Base-by-base conservation (phyloP, 192 early-diverging fungal genomes). In the Blastocladiella britannica region DNA sequence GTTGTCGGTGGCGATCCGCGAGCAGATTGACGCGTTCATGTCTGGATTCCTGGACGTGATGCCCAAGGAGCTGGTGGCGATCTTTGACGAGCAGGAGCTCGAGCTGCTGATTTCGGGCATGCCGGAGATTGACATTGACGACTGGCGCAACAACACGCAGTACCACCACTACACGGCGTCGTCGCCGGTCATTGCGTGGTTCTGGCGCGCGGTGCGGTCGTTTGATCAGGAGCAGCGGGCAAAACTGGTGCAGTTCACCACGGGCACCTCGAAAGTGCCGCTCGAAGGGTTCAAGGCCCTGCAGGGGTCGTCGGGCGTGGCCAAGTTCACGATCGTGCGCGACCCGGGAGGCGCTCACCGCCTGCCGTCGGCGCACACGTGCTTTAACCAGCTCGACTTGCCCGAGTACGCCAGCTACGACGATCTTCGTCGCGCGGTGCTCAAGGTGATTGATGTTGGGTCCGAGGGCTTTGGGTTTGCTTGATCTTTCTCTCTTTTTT, bases 321-420 rank as follows among this genome's bases (percentile, higher is more conserved):
- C 95, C 67, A 93, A 93, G 76, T 98, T 98, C 80, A 92, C 95
- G 72, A 93, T 98, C 63, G 91, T 95, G 73, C 93, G 90, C 70
- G 92, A 93, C 70, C 93, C 88, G 77, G 67, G 80, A 12, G 84
- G 82, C 4, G 74, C 82, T 5, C 74, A 80, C 29, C 77, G 94
- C n/a, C 72, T 97, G 26, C 94, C 94, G 18, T 88, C 86, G 20
- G 94, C 94, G 12, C 94, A 97, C 66, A 97, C 94, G 52, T 97
- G 94, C 67, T 98, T 98, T 71, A 98, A 98, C 66, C 94, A 98
- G 77, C 69, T 98, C 26, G 94, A 98, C 65, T 63, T 98, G 53
- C 94, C 94, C 25, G 72, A 82, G 58, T 98, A 93, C 59, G 87
- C 88, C 58, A 79, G 73, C 29, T 98, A 93, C 65, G 94, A 98